Conservation (phyloP, 495 filamentous ascomycete genomes). For the Neurospora tetraspora region DNA sequence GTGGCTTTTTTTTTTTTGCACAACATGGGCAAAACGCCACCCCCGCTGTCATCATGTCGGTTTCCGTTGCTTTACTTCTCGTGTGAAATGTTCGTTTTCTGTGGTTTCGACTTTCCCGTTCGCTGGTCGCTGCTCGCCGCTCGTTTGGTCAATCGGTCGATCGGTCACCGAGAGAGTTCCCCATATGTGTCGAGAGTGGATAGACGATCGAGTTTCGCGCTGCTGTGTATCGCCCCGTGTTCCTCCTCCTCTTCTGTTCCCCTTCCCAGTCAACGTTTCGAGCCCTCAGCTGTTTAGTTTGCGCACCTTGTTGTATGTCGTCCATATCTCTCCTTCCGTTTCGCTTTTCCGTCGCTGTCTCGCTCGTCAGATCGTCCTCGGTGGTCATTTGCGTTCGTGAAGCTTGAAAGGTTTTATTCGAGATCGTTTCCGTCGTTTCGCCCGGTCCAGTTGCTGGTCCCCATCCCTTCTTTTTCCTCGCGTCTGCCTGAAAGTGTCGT, state of each 20-base stretch:
- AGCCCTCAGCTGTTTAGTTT: not conserved
- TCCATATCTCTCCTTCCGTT: not conserved
- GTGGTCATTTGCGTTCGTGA: not conserved
- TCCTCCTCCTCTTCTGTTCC: not conserved
- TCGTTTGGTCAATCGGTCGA: not conserved
- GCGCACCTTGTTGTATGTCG: not conserved
- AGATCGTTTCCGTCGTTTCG: not conserved
- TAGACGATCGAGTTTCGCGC: not conserved
- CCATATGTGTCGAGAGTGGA: not conserved
- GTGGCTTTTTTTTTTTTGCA: not conserved
- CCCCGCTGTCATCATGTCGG: not conserved
- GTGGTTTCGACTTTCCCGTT: not conserved
- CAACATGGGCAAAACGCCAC: not conserved
- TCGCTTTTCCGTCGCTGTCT: not conserved
- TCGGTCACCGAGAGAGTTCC: not conserved
- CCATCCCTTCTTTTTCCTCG: not conserved
- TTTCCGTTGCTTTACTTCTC: not conserved
- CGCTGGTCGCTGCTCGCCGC: not conserved
- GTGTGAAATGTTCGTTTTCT: not conserved
- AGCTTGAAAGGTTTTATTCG: not conserved
- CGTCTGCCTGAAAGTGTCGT: not conserved
- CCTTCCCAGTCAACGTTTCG: not conserved
- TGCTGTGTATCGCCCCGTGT: not conserved
- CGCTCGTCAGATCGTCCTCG: not conserved
- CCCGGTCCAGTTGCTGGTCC: not conserved